Evolutionary conservation across 768 basidiomycete species (phyloP).

Genomic region (Panellus pusillus): DNA sequence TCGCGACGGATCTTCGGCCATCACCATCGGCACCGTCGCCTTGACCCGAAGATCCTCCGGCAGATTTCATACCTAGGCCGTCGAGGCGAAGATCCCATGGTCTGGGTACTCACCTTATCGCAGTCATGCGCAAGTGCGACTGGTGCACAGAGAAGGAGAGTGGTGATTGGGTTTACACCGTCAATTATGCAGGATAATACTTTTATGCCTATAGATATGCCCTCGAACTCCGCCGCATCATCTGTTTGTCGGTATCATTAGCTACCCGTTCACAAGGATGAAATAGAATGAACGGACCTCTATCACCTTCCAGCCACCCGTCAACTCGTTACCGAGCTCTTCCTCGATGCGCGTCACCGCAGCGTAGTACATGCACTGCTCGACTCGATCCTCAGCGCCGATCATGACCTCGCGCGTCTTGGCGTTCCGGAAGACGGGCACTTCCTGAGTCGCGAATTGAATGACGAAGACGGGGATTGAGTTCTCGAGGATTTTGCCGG

Average conservation of each 20-base stretch:
- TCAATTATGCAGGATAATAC: constrained; percentile 13
- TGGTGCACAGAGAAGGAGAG: not conserved
- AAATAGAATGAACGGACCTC: constrained; percentile 62
- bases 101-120: no score
- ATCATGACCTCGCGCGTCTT: constrained; percentile 85
- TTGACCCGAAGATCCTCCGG: no score
- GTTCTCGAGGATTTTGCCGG: constrained; percentile 89
- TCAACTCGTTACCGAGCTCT: constrained; percentile 88
- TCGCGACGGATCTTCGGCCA: no score
- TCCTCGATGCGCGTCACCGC: constrained; percentile 86
- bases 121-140: not conserved
- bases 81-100: no score
- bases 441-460: constrained; percentile 91
- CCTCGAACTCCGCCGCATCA: constrained; percentile 31
- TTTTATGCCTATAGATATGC: constrained; percentile 30
- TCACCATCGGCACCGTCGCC: no score
- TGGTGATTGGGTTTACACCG: constrained; percentile 9
- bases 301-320: constrained; percentile 97
- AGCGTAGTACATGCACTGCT: constrained; percentile 91
- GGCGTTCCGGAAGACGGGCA: constrained; percentile 86
- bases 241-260: constrained; percentile 17
- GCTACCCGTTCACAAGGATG: constrained; percentile 26
- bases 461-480: constrained; percentile 88
- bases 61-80: no score
- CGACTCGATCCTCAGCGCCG: constrained; percentile 87